Percentiles rank a stretch among this genome's conserved stretches.
Evolutionary conservation across 2,329 filamentous ascomycete genomes (phyloP).

Genomic region (Salinomyces thailandicus): DNA sequence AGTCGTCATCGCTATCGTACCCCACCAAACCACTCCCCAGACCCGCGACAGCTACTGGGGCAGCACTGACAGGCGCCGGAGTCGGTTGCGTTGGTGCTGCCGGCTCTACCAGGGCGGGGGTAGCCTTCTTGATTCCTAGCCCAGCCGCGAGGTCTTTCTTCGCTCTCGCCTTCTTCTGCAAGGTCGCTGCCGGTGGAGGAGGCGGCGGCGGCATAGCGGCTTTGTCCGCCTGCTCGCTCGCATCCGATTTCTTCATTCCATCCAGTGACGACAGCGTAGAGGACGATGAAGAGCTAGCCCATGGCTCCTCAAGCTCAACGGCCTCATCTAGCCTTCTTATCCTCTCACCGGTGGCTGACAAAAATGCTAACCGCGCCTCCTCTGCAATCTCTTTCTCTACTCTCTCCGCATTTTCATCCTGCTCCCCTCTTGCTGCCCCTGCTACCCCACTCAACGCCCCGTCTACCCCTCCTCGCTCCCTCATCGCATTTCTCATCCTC

Average conservation of each 20-base stretch:
- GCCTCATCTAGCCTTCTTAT: constrained; percentile 45
- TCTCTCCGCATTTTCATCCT: constrained; percentile 47
- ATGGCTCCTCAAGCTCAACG: constrained; percentile 30
- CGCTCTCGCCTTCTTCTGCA: constrained; percentile 68
- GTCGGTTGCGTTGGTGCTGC: no score
- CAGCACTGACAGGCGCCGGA: no score
- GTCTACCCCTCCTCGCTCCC: constrained; percentile 53
- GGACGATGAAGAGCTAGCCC: constrained; percentile 14
- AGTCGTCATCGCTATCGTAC: no score
- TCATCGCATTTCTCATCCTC: constrained; percentile 75
- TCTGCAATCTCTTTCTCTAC: constrained; percentile 77
- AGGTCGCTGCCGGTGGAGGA: constrained; percentile 45
- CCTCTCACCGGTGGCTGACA: constrained; percentile 46
- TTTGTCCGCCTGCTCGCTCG: constrained; percentile 25
- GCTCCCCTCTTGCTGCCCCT: constrained; percentile 45
- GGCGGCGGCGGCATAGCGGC: constrained; percentile 36
- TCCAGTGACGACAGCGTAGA: no score
- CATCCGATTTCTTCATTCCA: constrained; percentile 19
- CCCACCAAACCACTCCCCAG: no score
- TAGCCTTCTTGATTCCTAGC: constrained; percentile 70
- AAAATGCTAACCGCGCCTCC: constrained; percentile 68
- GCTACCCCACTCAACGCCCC: constrained; percentile 50
- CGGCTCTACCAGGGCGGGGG: no score
- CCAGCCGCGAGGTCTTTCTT: constrained; percentile 70
- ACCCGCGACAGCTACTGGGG: no score